Evolutionary conservation across 2,329 filamentous ascomycete species (phyloP), one percentile per base, ranked within the genome.

Genomic region (Exophiala oligosperma): DNA sequence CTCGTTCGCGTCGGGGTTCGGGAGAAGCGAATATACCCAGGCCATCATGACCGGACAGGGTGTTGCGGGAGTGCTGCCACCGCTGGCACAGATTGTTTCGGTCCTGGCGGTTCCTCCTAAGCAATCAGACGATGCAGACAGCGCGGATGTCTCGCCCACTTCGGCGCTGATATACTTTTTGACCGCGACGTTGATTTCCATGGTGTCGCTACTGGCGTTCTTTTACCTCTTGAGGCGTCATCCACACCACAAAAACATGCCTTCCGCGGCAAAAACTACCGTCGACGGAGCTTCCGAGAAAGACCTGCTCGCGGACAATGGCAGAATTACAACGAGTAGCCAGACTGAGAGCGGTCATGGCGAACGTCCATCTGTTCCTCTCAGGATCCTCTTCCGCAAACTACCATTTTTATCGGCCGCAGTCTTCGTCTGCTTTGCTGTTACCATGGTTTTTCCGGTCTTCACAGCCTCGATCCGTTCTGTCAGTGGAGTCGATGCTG

Each of bases 41-140:
- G 93, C 89, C 24, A 92, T 97, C 73, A 97, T 99, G 92, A 87
- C 88, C 2, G 94, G 94, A 1, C 94, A 99, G 74, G 93, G 88
- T 32, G 81, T 99, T 3, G 92, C 94, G 0, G 94, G 94, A 29
- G 92, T 99, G 8, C 78, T 97, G 2, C 94, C 94, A 0, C 88
- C 90, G 49, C 80, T 96, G 49, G 90, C 91, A 1, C 92, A 97
- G 73, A 93, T 97, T 65, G 73, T 90, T 46, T 89, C 90, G 1
- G 92, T 96, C 11, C 79, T 97, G 9, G 82, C 85, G 35, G 79
- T 91, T 1, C 77, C 84, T 0, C 69, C 76, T 23, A 70, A 72
- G 49, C 73, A 78, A 57, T 69, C 76, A 26, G 68, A 73, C 23
- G 59, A 72, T 63, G 54, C 60, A 49, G 67, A 68, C 49, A 65